Evolutionary conservation across 768 basidiomycete species (phyloP).

Genomic region (Sporobolomyces phaffii): DNA sequence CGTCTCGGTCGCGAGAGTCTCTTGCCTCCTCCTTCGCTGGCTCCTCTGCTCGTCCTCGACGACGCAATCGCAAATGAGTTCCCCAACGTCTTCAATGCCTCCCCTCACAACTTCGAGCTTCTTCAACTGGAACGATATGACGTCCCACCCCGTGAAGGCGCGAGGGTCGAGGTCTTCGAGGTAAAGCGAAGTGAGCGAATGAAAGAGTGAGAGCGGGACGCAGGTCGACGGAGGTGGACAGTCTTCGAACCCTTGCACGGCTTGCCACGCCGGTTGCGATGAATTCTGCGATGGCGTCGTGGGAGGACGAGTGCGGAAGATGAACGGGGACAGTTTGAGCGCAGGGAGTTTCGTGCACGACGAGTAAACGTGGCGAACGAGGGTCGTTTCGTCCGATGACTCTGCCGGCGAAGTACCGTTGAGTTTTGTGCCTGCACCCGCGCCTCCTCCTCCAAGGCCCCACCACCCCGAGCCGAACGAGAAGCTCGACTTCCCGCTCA

Average conservation of each 20-base stretch:
- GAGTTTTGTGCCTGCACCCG: no score
- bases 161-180: conserved; percentile 77
- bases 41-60: conserved; percentile 66
- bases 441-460: conserved; percentile 47
- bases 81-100: conserved; percentile 72
- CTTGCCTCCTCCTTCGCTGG: conserved; percentile 46
- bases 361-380: conserved; percentile 81
- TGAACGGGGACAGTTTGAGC: conserved; percentile 47
- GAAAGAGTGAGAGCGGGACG: conserved; percentile 75
- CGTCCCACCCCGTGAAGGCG: conserved; percentile 74
- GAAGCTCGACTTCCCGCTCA: conserved; percentile 56
- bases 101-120: conserved; percentile 71
- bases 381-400: conserved; percentile 51
- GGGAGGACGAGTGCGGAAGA: conserved; percentile 9
- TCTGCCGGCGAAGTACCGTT: conserved; percentile 37
- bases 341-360: conserved; percentile 85
- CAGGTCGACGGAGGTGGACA: conserved; percentile 63
- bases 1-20: conserved; percentile 39
- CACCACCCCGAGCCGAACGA: conserved; percentile 73
- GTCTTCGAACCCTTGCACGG: conserved; percentile 60
- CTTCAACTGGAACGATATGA: conserved; percentile 61
- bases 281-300: conserved; percentile 47
- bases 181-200: conserved; percentile 69
- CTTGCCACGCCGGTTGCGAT: not conserved
- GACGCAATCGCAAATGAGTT: conserved; percentile 69